These are phyloP conservation scores for Cercospora canescens DNA, from an alignment of 2,329 filamentous ascomycete species.

Conservation along the genomic window DNA sequence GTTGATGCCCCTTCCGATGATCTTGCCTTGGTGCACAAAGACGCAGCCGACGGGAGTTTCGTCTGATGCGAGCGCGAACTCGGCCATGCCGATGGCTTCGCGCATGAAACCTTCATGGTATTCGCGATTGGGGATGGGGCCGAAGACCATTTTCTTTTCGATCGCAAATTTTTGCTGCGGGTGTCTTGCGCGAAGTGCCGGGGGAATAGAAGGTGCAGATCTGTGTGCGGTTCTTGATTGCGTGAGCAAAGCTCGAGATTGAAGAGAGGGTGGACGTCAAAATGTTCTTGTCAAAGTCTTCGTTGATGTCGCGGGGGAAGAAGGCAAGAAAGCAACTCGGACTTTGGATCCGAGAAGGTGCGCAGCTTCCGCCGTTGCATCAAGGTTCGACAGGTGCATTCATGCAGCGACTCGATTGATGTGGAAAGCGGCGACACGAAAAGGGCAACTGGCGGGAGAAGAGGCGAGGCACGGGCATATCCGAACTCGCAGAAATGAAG, in stretches of 20 bases:
- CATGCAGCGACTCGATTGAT: background rate
- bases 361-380: background rate
- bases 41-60: constrained; percentile 98
- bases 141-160: constrained; percentile 31
- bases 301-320: background rate
- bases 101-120: constrained; percentile 71
- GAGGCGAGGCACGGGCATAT: background rate
- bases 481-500: background rate
- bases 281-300: background rate
- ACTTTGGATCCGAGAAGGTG: background rate
- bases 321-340: background rate
- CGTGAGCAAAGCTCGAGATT: background rate
- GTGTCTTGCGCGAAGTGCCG: background rate
- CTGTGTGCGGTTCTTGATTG: background rate
- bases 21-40: constrained; percentile 73
- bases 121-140: constrained; percentile 41
- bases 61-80: constrained; percentile 78
- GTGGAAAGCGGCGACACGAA: background rate
- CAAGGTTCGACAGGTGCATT: background rate
- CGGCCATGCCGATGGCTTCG: constrained; percentile 84
- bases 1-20: constrained; percentile 93
- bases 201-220: background rate
- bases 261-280: background rate
- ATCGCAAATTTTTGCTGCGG: background rate
- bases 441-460: background rate